Evolutionary conservation across 305 asterid genomes (phyloP).

Genomic region (Ilex paraguariensis): DNA sequence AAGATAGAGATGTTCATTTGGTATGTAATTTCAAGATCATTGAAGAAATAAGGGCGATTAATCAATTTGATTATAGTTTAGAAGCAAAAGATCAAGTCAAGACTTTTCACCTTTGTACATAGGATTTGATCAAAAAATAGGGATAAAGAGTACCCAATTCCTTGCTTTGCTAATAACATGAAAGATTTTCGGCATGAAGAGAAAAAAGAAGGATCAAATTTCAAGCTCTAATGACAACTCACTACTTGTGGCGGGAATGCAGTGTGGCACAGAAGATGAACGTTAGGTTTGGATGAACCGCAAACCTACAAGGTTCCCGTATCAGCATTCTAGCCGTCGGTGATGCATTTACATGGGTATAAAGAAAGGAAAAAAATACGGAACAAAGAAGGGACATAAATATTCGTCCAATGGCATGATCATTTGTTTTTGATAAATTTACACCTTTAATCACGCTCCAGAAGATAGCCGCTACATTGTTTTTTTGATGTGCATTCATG

Average conservation of each 20-base stretch:
- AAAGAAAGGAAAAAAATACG: no score
- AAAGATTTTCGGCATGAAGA: conserved; percentile 38
- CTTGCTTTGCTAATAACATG: conserved; percentile 59
- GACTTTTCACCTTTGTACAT: conserved; percentile 10
- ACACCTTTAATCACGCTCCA: no score
- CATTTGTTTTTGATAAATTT: no score
- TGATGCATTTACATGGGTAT: no score
- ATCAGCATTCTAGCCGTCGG: conserved; percentile 68
- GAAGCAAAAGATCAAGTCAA: not conserved
- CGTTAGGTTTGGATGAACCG: conserved; percentile 52
- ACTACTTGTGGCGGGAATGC: no score
- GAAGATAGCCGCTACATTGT: no score
- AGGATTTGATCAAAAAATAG: conserved; percentile 4
- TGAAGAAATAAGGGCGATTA: conserved; percentile 41
- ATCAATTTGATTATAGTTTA: conserved; percentile 24
- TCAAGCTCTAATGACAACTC: no score
- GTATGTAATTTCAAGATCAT: conserved; percentile 66
- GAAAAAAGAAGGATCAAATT: conserved; percentile 12
- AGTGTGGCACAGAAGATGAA: conserved; percentile 66
- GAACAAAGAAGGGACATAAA: no score
- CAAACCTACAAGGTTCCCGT: conserved; percentile 58
- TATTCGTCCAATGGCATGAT: no score
- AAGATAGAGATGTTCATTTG: conserved; percentile 9
- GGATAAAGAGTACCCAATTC: conserved; percentile 1
- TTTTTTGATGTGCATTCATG: no score